Base-by-base conservation (phyloP, 1,284 basidiomycete species). In the Meripilus lineatus region DNA sequence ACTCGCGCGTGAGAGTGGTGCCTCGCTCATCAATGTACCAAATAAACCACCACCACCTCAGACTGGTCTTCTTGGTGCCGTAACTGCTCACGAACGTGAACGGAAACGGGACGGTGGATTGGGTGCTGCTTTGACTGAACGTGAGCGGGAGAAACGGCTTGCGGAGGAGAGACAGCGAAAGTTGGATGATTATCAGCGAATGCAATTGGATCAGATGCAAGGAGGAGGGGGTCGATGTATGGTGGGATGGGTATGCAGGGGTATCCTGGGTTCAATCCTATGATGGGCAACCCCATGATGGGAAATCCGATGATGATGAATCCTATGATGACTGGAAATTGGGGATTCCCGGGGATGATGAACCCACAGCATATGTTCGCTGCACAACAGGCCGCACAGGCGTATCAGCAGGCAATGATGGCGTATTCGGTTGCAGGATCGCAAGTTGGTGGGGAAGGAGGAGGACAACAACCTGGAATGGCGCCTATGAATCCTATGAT, bases 31-130 rank as follows among this genome's bases (percentile, higher is more conserved):
- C 67, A 94, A 94, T 59, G 91, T 99, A 17, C 90, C 91, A 4
- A 81, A 84, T 60, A 96, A 96, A 64, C 93, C 94, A 0, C 93
- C 92, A 3, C 92, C 93, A 1, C 95, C 96, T 7, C 92, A 96
- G 65, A 92, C 90, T 26, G 96, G 96, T 30, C 77, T 99, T 28
- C 79, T 99, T 37, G 95, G 95, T 18, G 94, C 94, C 2, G 94
- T 99, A 55, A 93, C 92, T 21, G 90, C 88, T 15, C 93, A 96
- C 64, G 93, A 99, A 66, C 79, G 90, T 45, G 94, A 98, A 49
- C 77, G 93, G 51, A 93, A 95, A 63, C 83, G 91, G 32, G 91
- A 95, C 40, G 94, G 95, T 43, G 95, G 95, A 21, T 80, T 96
- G 24, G 95, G 95, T 45, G 93, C 94, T 23, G 81, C 91, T 2